Evolutionary conservation across 2,329 filamentous ascomycete genomes (phyloP), one percentile per base, ranked within the genome.

Genomic region (Ophiosphaerella herpotricha): DNA sequence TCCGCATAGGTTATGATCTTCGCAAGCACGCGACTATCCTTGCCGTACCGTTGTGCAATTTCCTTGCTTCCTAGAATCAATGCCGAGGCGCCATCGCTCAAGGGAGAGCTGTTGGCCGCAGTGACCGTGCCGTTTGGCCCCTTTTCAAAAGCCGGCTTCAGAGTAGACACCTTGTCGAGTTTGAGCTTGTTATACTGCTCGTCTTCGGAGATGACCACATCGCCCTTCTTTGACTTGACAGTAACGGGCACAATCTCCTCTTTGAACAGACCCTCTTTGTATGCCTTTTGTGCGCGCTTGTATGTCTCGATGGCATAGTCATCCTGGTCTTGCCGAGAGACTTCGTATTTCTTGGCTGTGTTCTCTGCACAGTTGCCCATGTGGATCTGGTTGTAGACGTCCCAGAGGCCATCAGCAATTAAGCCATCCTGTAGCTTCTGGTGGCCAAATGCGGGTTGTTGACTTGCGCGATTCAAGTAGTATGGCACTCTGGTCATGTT

Each of bases 311-410:
- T 91, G 12, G 94, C 90, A 69, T 95, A 97, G 57, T 88, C 82
- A 67, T 99, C 94, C 77, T 99, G 94, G 71, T 89, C 85, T 74
- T 97, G 85, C 12, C 94, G 81, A 7, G 88, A 87, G 56, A 99
- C 83, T 1, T 82, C 78, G 74, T 90, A 83, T 64, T 92, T 93
- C 80, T 96, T 96, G 40, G 90, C 94, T 1, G 93, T 97, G 61
- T 88, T 90, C 78, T 99, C 94, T 13, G 92, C 92, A 71, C 94
- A 99, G 64, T 94, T 91, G 37, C 94, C 94, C 94, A 99, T 99
- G 76, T 97, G 94, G 67, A 97, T 89, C 71, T 96, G 85, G 73
- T 96, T 91, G 75, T 97, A 99, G 12, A 96, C 93, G 71, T 99
- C 94, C 79, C 91, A 96, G 54, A 99, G 77, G 0, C 94, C 94